phyloP scores from a whole-genome alignment of 768 basidiomycete species.

The Suillus variegatus region DNA sequence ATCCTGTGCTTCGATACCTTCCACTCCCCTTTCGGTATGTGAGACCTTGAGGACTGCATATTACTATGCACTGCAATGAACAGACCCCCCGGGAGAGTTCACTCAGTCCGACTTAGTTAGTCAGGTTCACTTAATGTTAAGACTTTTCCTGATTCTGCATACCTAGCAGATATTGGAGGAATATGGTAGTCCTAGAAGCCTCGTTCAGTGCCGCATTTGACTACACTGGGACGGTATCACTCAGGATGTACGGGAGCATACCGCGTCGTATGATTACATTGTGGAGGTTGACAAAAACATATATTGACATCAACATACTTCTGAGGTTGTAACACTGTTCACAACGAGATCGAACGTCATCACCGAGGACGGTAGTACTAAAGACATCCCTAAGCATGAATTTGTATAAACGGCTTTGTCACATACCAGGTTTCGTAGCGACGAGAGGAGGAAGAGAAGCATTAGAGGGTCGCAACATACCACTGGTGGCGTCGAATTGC shows the following conservation, averaged over 20 bases:
- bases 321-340: slow-evolving; percentile 54
- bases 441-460: background rate
- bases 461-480: slow-evolving; percentile 44
- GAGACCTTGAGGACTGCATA: background rate
- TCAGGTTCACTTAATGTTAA: background rate
- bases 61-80: background rate
- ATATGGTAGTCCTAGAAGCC: background rate
- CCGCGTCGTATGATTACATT: background rate
- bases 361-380: slow-evolving; percentile 43
- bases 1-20: background rate
- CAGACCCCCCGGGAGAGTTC: background rate
- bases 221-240: background rate
- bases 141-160: background rate
- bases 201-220: background rate
- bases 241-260: background rate
- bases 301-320: slow-evolving; percentile 24
- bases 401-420: background rate
- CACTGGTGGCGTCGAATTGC: slow-evolving; percentile 48
- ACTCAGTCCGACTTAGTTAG: background rate
- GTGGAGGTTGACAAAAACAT: background rate
- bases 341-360: slow-evolving; percentile 51
- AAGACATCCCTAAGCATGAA: slow-evolving; percentile 15
- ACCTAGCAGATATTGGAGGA: background rate
- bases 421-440: slow-evolving; percentile 7
- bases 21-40: slow-evolving; percentile 6